Evolutionary conservation across 176 grass and related monocot species (phyloP).

Genomic region (Alopecurus myosuroides): DNA sequence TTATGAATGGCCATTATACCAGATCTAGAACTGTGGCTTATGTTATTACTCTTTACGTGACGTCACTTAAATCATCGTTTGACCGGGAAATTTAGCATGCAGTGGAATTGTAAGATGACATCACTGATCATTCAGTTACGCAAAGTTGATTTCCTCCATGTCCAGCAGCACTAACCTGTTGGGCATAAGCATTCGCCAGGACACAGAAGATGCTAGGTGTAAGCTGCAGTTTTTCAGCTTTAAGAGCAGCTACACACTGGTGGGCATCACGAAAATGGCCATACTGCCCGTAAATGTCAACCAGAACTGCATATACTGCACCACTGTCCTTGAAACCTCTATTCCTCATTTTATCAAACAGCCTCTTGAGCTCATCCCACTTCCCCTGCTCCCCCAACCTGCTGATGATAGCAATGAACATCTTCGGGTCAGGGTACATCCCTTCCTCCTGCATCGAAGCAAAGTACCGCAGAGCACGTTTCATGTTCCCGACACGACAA

Average conservation of each 20-base stretch:
- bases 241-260: conserved; percentile 75
- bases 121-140: neutral
- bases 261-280: conserved; percentile 51
- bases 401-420: conserved; percentile 62
- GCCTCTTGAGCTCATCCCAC: conserved; percentile 69
- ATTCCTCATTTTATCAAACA: conserved; percentile 67
- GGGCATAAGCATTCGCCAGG: conserved; percentile 70
- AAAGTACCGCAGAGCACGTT: conserved; percentile 60
- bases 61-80: neutral
- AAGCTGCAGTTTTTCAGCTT: conserved; percentile 54
- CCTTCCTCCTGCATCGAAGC: conserved; percentile 68
- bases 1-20: neutral
- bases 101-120: neutral
- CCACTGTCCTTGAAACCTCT: conserved; percentile 64
- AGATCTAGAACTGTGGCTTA: neutral
- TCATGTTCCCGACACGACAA: conserved; percentile 60
- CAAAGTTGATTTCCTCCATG: neutral
- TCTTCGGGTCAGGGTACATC: conserved; percentile 74
- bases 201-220: conserved; percentile 68
- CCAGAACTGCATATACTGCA: conserved; percentile 67
- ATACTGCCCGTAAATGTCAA: conserved; percentile 92
- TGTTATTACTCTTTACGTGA: neutral
- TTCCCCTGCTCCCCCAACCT: conserved; percentile 79
- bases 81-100: neutral
- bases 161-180: conserved; percentile 41